These are phyloP conservation scores for Daldinia vernicosa DNA, from an alignment of 495 filamentous ascomycete genomes.

Conservation along the genomic window DNA sequence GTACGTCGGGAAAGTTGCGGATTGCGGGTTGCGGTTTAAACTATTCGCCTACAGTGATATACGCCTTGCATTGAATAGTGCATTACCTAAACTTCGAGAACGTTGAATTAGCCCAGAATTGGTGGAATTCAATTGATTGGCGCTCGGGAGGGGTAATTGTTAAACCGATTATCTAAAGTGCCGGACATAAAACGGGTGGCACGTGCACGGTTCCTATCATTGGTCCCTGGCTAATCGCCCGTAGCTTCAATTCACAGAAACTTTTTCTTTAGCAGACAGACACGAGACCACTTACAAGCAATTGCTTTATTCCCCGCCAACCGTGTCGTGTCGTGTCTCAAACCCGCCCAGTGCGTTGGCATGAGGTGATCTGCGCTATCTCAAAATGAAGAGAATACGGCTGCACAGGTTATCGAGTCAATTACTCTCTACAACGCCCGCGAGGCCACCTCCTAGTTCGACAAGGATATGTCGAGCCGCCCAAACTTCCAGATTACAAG, in stretches of 20 bases:
- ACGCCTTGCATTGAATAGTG: not conserved
- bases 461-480: conserved; percentile 38
- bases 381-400: conserved; percentile 65
- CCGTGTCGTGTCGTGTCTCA: conserved; percentile 43
- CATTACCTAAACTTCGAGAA: not conserved
- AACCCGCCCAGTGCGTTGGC: conserved; percentile 37
- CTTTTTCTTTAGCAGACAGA: conserved; percentile 47
- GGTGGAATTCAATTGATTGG: conserved; percentile 13
- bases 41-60: not conserved
- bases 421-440: conserved; percentile 60
- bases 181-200: not conserved
- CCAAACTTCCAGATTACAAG: conserved; percentile 40
- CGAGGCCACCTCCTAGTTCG: conserved; percentile 24
- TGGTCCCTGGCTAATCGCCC: conserved; percentile 25
- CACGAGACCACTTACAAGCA: conserved; percentile 33
- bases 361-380: conserved; percentile 37
- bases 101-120: not conserved
- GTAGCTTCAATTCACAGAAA: conserved; percentile 41
- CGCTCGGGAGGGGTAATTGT: conserved; percentile 26
- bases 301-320: conserved; percentile 26
- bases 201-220: conserved; percentile 42
- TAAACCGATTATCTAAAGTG: conserved; percentile 24
- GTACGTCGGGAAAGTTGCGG: conserved; percentile 8
- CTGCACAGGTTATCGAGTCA: conserved; percentile 76
- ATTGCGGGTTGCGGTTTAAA: not conserved